Evolutionary conservation across 2,329 filamentous ascomycete genomes (phyloP).

Genomic region (Colletotrichum sp.): DNA sequence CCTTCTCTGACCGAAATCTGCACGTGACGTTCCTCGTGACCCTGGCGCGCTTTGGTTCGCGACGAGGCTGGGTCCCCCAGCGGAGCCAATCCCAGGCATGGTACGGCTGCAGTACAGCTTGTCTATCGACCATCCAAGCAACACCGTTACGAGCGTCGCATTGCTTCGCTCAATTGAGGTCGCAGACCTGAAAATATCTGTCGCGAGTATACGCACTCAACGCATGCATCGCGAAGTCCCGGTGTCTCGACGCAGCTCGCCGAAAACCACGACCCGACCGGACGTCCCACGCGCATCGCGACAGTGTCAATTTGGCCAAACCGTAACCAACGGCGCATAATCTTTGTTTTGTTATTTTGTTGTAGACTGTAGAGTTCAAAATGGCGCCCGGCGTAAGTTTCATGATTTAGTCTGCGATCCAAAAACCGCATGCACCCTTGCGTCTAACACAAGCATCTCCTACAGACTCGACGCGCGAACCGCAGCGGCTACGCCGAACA

Average conservation of each 20-base stretch:
- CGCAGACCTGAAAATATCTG: neutral
- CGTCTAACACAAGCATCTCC: slow-evolving; percentile 22
- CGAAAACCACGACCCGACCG: neutral
- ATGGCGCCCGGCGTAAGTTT: slow-evolving; percentile 47
- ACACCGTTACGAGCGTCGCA: neutral
- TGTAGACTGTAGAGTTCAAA: neutral
- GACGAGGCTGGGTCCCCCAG: slow-evolving; percentile 2
- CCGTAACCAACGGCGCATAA: neutral
- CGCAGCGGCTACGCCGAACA: slow-evolving; percentile 63
- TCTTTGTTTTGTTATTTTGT: neutral
- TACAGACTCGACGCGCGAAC: slow-evolving; percentile 61
- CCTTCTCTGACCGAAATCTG: neutral
- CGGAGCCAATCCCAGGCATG: slow-evolving; percentile 3
- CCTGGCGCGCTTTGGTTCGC: neutral
- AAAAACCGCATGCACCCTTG: slow-evolving; percentile 26
- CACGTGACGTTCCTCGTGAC: neutral
- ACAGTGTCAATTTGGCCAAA: neutral
- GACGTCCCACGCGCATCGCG: neutral
- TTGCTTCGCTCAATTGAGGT: neutral
- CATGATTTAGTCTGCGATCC: neutral
- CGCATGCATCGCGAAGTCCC: neutral
- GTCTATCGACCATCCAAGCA: neutral
- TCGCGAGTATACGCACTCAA: neutral
- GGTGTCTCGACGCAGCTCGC: neutral
- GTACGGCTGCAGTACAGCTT: neutral